Evolutionary conservation across 257 asterid species (phyloP).

Genomic region (Solanum pinnatisectum): DNA sequence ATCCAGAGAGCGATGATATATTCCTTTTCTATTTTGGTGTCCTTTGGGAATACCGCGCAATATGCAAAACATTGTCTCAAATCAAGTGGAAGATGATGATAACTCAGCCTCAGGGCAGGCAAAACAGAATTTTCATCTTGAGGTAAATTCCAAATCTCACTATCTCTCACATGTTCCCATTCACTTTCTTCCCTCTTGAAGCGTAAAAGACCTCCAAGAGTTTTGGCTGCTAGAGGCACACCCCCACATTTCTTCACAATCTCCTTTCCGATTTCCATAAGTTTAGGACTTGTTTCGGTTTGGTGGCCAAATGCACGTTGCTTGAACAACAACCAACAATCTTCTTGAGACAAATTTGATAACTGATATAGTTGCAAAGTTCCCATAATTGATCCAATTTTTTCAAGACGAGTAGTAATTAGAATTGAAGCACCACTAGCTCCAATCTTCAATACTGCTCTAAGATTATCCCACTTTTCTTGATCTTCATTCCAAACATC

Average conservation of each 20-base stretch:
- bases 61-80: constrained; percentile 19
- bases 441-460: constrained; percentile 5
- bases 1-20: constrained; percentile 11
- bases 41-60: constrained; percentile 16
- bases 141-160: constrained; percentile 19
- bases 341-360: not conserved
- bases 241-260: constrained; percentile 16
- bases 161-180: constrained; percentile 9
- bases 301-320: constrained; percentile 10
- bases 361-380: constrained; percentile 8
- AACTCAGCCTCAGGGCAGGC: constrained; percentile 22
- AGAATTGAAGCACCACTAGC: constrained; percentile 12
- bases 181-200: constrained; percentile 11
- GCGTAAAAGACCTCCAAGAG: constrained; percentile 19
- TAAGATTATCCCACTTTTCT: not conserved
- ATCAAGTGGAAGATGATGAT: constrained; percentile 15
- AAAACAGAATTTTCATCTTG: constrained; percentile 6
- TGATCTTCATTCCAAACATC: not conserved
- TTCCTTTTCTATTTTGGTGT: not conserved
- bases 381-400: constrained; percentile 11
- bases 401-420: constrained; percentile 15
- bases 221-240: constrained; percentile 19
- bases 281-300: not conserved
- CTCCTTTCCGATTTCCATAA: constrained; percentile 10
- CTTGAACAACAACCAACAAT: constrained; percentile 19